Percentiles rank a stretch among this genome's conserved stretches.
These are phyloP conservation scores for Fraxinus xanthoxyloides DNA, from an alignment of 305 asterid species.

Conservation along the genomic window DNA sequence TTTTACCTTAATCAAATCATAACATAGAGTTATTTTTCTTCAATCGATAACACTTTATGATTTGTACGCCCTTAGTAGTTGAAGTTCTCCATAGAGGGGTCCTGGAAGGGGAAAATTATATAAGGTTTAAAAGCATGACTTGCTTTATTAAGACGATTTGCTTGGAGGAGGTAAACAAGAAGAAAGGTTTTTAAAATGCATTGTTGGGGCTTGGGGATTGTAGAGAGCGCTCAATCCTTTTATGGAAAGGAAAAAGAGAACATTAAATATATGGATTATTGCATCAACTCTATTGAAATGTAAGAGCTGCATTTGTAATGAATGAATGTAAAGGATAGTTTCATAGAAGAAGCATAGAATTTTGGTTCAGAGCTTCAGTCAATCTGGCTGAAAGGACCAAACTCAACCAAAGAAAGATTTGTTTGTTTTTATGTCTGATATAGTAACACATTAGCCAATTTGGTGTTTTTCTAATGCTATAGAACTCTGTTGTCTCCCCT, in stretches of 20 bases:
- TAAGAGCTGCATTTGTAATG: background rate
- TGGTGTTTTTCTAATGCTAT: background rate
- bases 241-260: background rate
- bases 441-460: background rate
- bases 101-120: background rate
- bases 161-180: background rate
- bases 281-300: background rate
- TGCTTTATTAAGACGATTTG: background rate
- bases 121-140: background rate
- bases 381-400: background rate
- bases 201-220: background rate
- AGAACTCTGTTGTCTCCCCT: background rate
- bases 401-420: background rate
- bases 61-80: background rate
- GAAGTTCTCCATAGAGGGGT: background rate
- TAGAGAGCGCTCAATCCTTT: background rate
- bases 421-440: background rate
- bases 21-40: background rate
- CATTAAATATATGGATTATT: background rate
- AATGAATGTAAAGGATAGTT: background rate
- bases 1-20: background rate
- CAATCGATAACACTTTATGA: background rate
- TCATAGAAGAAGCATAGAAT: background rate
- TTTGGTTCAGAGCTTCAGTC: background rate
- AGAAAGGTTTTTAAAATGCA: background rate